These are phyloP conservation scores for Castanea mollissima DNA, from an alignment of 306 rosid species.

Conservation along the genomic window DNA sequence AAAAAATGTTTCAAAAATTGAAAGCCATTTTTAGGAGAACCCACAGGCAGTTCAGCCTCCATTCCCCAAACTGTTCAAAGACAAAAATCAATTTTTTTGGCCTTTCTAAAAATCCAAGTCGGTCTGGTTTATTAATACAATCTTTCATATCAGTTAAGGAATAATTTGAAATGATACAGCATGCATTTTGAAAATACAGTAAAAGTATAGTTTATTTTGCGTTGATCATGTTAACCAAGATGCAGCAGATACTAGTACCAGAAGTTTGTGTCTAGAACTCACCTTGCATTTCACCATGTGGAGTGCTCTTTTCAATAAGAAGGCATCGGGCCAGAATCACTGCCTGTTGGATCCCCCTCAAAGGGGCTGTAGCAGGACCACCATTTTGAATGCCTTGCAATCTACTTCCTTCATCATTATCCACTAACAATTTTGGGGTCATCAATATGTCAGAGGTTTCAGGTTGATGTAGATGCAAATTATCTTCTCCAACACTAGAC, in stretches of 20 bases:
- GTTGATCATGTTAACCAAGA: not conserved
- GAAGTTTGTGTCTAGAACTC: constrained; percentile 24
- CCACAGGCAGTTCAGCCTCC: too few relatives aligned
- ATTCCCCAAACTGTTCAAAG: too few relatives aligned
- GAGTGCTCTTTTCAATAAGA: constrained; percentile 84
- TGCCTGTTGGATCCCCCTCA: constrained; percentile 72
- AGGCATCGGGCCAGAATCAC: constrained; percentile 78
- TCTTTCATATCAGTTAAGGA: not conserved
- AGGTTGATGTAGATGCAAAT: constrained; percentile 18
- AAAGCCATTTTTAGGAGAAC: too few relatives aligned
- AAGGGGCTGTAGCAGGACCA: constrained; percentile 35
- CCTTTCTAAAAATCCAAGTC: not conserved
- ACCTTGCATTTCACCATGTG: constrained; percentile 94
- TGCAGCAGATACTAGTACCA: not conserved
- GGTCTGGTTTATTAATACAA: not conserved
- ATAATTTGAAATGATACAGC: not conserved
- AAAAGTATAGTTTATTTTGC: not conserved
- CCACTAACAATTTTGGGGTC: constrained; percentile 61
- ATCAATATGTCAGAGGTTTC: constrained; percentile 61
- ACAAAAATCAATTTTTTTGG: too few relatives aligned
- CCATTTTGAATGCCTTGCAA: constrained; percentile 46
- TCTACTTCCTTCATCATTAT: constrained; percentile 32
- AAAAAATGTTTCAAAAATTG: too few relatives aligned
- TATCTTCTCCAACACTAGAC: constrained; percentile 36
- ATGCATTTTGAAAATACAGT: not conserved